A percentile compares a stretch with the other conserved stretches of the same genome.
Evolutionary conservation across 441 rosid genomes (phyloP).

Genomic region (Pelargonium fulgidum): DNA sequence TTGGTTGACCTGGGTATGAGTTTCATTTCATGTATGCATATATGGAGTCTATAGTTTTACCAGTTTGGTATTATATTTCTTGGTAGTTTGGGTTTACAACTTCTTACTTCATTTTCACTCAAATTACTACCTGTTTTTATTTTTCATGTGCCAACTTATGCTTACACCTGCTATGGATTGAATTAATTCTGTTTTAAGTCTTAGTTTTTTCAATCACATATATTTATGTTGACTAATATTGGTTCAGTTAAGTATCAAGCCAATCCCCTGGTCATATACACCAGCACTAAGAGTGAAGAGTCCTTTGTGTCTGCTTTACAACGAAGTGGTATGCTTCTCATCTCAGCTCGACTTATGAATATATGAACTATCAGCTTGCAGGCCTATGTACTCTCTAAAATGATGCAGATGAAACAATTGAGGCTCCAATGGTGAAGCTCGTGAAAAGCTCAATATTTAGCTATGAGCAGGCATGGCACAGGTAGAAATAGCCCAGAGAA

Average conservation of each 20-base stretch:
- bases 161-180: neutral
- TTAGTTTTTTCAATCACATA: constrained; percentile 13
- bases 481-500: constrained; percentile 37
- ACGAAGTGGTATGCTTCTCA: constrained; percentile 50
- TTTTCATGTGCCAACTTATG: constrained; percentile 9
- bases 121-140: neutral
- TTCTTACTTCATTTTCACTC: constrained; percentile 7
- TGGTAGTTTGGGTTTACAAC: constrained; percentile 6
- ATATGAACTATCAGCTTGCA: constrained; percentile 17
- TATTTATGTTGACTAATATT: constrained; percentile 21
- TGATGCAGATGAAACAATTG: constrained; percentile 57
- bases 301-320: constrained; percentile 74
- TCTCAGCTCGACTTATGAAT: constrained; percentile 13
- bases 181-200: neutral
- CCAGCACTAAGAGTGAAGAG: constrained; percentile 93
- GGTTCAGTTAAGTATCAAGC: constrained; percentile 82
- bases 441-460: constrained; percentile 92
- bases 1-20: constrained; percentile 69
- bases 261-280: constrained; percentile 61
- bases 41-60: constrained; percentile 11
- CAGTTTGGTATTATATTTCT: constrained; percentile 12
- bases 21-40: constrained; percentile 14
- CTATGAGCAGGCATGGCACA: constrained; percentile 99
- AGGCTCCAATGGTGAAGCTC: constrained; percentile 55
- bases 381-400: constrained; percentile 26